Percentiles rank a stretch among this genome's conserved stretches.
Conservation (phyloP, 495 filamentous ascomycete species). For the Penicillium riverlandense region DNA sequence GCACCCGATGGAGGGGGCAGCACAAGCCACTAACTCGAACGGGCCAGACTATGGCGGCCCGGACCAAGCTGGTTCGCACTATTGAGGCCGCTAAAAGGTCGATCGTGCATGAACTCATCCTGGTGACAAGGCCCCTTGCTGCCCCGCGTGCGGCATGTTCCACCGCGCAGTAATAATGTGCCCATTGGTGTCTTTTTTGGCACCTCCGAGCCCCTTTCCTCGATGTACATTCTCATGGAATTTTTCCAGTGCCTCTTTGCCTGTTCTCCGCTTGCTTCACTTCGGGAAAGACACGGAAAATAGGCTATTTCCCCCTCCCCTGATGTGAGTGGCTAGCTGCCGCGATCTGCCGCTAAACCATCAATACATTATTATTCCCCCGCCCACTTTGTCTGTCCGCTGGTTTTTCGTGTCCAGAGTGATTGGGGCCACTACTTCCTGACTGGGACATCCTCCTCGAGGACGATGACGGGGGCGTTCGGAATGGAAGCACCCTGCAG, state of each 20-base stretch:
- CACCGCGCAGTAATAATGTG: conserved; percentile 13
- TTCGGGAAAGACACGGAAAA: no score
- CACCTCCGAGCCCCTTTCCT: conserved; percentile 2
- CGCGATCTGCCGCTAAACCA: no score
- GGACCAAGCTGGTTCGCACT: conserved; percentile 3
- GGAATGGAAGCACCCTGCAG: conserved; percentile 13
- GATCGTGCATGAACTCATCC: conserved; percentile 20
- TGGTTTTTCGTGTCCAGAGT: no score
- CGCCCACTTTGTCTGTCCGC: no score
- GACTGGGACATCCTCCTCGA: not conserved
- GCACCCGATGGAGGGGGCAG: no score
- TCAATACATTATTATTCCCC: no score
- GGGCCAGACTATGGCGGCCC: not conserved
- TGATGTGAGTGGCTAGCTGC: no score
- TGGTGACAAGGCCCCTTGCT: conserved; percentile 31
- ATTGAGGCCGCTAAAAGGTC: conserved; percentile 6
- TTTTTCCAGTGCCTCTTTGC: not conserved
- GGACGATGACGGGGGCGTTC: conserved; percentile 2
- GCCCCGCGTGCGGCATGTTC: conserved; percentile 34
- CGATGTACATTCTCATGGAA: not conserved
- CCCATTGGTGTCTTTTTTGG: conserved; percentile 6
- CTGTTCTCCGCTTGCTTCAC: not conserved
- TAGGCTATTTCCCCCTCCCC: no score
- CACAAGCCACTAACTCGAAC: no score
- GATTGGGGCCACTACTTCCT: no score